phyloP scores from a whole-genome alignment of 116 monocot species.

The Zostera marina region DNA sequence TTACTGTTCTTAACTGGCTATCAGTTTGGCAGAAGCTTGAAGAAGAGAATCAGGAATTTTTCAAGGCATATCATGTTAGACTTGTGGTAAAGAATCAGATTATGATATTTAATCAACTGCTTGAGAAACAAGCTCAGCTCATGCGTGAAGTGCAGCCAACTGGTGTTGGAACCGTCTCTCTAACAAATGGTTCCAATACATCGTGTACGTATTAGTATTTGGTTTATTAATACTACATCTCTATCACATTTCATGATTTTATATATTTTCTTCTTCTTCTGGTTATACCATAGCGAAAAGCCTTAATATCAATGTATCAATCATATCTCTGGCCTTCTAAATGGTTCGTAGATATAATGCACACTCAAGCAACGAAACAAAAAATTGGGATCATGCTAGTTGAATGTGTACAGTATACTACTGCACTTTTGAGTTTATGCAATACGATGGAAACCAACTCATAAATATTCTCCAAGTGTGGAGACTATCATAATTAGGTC shows the following conservation, averaged over 20 bases:
- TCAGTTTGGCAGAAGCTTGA: constrained; percentile 93
- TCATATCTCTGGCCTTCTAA: no score
- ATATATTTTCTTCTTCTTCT: no score
- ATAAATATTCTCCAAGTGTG: no score
- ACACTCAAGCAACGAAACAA: no score
- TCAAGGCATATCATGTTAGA: constrained; percentile 82
- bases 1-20: constrained; percentile 6
- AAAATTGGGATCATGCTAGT: no score
- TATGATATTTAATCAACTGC: constrained; percentile 58
- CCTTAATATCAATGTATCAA: no score
- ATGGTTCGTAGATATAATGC: no score
- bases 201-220: constrained; percentile 31
- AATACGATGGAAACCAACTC: no score
- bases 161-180: constrained; percentile 27
- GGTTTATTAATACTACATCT: neutral
- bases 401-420: no score
- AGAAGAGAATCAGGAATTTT: constrained; percentile 82
- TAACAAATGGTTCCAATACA: constrained; percentile 50
- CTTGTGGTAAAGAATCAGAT: constrained; percentile 79
- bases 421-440: no score
- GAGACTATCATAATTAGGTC: no score
- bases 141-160: constrained; percentile 48
- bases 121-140: constrained; percentile 64
- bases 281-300: no score
- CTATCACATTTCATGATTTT: neutral